Base-by-base conservation (phyloP, 306 rosid species). In the Amphicarpaea edgeworthii region DNA sequence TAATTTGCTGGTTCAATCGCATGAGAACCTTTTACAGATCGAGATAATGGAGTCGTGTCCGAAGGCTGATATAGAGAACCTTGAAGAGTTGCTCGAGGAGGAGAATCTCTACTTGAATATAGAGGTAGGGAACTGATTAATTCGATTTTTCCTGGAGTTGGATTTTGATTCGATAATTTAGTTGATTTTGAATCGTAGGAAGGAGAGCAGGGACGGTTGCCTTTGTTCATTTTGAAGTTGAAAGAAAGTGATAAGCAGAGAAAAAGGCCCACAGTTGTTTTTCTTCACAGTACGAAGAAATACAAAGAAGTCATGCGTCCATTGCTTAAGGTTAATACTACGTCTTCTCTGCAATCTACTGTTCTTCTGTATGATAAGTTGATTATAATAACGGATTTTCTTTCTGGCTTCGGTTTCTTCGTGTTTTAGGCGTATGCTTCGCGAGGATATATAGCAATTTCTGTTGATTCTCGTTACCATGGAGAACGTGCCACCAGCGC, bases 141-240 rank as follows among this genome's bases (percentile, higher is more conserved):
- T 46, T 16, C 11, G 41, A 60, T 23, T 38, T 47, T 20, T 59
- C 12, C 12, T 51, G 8, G 23, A 45, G 37, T 15, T 58, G 30
- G 68, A 14, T 28, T 40, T 58, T 68, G 70, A 46, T 70, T 61
- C 21, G 28, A 20, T 51, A 2, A 2, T 51, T 61, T 40, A 4
- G 53, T 43, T 76, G 76, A 54, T 23, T 75, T n/a, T 14, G 16
- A 2, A 21, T 16, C 24, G 17, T 59, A 92, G 97, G 93, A 82
- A 80, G 99, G 96, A 81, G 97, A 90, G 75, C 99, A 95, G 85
- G 97, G 97, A 81, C 84, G 85, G 60, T 75, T 95, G 38, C 97
- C 97, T n/a, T 7, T 92, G 65, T 78, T 90, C 88, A 89, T 95
- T 72, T 19, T 92, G 73, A 90, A 94, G 85, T 34, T 87, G 90